phyloP scores from a whole-genome alignment of 108 stramenopile species.

The Conticribra guillardii region DNA sequence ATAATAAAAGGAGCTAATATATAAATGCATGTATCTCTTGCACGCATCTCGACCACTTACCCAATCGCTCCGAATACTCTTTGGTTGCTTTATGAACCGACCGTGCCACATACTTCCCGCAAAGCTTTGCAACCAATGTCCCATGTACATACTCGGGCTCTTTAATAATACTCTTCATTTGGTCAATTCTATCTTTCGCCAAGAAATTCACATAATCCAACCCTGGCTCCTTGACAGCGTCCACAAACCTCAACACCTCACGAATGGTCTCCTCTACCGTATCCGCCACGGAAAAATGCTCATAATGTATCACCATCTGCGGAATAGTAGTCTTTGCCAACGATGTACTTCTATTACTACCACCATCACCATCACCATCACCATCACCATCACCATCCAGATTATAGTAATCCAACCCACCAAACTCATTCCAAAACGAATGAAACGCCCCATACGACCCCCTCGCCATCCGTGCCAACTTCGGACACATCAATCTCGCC shows the following conservation, averaged over 20 bases:
- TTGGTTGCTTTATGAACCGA: slow-evolving; percentile 2
- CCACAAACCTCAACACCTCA: slow-evolving; percentile 1
- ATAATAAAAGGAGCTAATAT: too few species aligned
- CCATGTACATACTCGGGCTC: slow-evolving; percentile 22
- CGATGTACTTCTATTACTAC: background rate
- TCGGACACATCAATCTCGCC: background rate
- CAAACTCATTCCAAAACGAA: background rate
- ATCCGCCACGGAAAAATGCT: background rate
- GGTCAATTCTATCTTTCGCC: background rate
- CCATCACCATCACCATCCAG: too few species aligned
- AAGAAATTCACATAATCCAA: background rate
- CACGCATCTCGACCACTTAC: background rate
- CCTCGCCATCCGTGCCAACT: background rate
- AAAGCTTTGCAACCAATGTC: slow-evolving; percentile 13
- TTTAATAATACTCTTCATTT: slow-evolving; percentile 8
- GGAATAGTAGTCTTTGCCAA: background rate
- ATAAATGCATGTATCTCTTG: too few species aligned
- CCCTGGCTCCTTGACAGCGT: background rate
- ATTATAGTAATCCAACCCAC: background rate
- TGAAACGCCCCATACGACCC: background rate
- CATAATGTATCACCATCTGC: slow-evolving; percentile 10
- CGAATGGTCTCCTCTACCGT: slow-evolving; percentile 1
- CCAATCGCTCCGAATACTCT: slow-evolving; percentile 10
- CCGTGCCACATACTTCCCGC: slow-evolving; percentile 8
- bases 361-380: background rate